Evolutionary conservation across 768 basidiomycete species (phyloP), one percentile per base, ranked within the genome.

Genomic region (Auriscalpium microsporum): DNA sequence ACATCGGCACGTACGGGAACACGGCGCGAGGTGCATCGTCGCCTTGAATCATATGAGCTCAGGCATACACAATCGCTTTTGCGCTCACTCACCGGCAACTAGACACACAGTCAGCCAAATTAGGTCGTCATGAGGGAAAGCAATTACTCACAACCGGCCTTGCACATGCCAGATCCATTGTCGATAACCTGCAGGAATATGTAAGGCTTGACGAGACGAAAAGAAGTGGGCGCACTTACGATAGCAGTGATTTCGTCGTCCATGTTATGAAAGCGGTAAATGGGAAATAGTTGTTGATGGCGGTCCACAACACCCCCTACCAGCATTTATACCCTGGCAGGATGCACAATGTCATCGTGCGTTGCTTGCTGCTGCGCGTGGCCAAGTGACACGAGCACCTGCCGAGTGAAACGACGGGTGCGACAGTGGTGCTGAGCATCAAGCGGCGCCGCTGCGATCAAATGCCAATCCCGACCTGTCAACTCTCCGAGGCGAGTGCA

Each of bases 131-230:
- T 51, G 55, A 45, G 49, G 36, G 44, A 50, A 62, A 53, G 58
- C 55, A 50, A 28, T 35, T 28, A 84, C 86, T 65, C 72, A 90
- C 88, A 91, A 75, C 95, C 94, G 82, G 94, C 94, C 79, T 98
- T 98, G 87, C 94, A 96, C 94, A 96, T 97, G 74, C 94, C 94
- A 67, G 94, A 96, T 68, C 90, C 91, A 73, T 90, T 90, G 73
- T 91, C 87, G 70, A 89, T 86, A 72, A 90, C 87, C 86, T 87
- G 60, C 8, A 34, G 48, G 21, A 33, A 33, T 50, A 52, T 47
- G 14, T 33, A 14, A n/a, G 44, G 1, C n/a, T 9, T 34, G 1
- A 51, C 53, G 17, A 42, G 52, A 33, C 48, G 42, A 8, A 17
- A 21, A 16, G n/a, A n/a, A 23, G 53, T 36, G 28, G 34, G 45